Evolutionary conservation across 1,284 basidiomycete species (phyloP), one percentile per base, ranked within the genome.

Genomic region (Cryptococcus sp.): DNA sequence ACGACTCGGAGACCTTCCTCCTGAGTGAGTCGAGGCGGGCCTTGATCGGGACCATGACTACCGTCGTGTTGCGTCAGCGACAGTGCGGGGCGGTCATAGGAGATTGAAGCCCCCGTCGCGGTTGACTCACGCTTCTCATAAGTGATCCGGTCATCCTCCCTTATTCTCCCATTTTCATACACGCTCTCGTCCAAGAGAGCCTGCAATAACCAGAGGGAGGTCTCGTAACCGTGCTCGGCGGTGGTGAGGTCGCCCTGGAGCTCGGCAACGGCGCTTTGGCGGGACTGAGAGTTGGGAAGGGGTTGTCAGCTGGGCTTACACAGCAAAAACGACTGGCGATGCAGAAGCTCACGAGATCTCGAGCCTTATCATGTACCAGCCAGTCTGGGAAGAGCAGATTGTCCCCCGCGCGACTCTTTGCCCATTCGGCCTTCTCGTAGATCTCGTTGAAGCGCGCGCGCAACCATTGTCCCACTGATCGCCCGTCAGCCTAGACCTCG

Each of bases 161-260:
- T 82, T 71, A 89, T 89, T 1, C 86, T 85, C 62, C 88, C 90
- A 13, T 85, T 87, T 4, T 84, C 85, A 69, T 93, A 88, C 65
- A 97, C 81, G 3, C 89, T 82, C 60, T 94, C 89, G 71, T 98
- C 95, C 68, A 95, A 86, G 5, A 98, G 81, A 0, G 91, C 88
- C 63, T 90, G 89, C 24, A 98, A 80, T 71, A 94, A 88, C 88
- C 91, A 95, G 18, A 96, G 77, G 0, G 92, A 91, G 61, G 91
- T 91, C 71, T 97, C 94, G 77, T 98, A 98, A 38, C 94, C 82
- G 69, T 88, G 87, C 78, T 96, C 88, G 71, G 93, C 96, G 65
- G 89, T 87, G 28, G 70, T 55, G 4, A 77, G 68, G 62, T 92
- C 88, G 64, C 91, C 89, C 21, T 89, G 80, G 0, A 98, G 82